phyloP scores from a whole-genome alignment of 306 rosid species.

The Corylus avellana region DNA sequence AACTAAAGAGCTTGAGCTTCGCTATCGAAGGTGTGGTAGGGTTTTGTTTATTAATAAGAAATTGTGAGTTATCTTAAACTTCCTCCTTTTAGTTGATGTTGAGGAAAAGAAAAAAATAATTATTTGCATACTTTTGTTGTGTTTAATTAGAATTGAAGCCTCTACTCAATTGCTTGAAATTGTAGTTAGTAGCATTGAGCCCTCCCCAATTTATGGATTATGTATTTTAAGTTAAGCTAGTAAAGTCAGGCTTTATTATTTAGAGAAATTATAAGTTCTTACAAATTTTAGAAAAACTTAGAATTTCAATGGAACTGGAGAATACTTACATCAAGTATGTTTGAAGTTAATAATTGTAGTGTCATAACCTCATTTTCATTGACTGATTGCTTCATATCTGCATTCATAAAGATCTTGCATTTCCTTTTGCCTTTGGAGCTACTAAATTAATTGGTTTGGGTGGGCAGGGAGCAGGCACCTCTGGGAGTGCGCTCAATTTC shows the following conservation, averaged over 20 bases:
- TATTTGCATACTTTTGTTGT: not conserved
- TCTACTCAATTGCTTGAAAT: not conserved
- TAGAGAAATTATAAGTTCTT: not conserved
- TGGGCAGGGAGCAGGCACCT: conserved; percentile 69
- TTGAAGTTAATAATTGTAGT: not conserved
- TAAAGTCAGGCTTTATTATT: not conserved
- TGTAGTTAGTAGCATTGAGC: not conserved
- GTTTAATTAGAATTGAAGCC: not conserved
- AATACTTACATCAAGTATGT: not conserved
- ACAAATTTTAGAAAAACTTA: not conserved
- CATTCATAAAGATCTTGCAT: not conserved
- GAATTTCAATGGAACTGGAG: not conserved
- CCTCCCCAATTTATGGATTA: not conserved
- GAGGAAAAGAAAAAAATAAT: too few relatives aligned
- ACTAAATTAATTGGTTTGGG: conserved; percentile 9
- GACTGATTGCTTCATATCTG: not conserved
- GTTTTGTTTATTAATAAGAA: too few relatives aligned
- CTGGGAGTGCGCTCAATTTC: conserved; percentile 83
- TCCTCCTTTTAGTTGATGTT: too few relatives aligned
- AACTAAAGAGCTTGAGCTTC: too few relatives aligned
- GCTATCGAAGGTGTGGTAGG: too few relatives aligned
- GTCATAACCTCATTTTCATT: not conserved
- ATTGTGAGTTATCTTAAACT: too few relatives aligned
- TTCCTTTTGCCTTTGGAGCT: not conserved
- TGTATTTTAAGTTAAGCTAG: not conserved